Evolutionary conservation across 208 protist genomes (phyloP).

Genomic region (Trichomonas gallinae): DNA sequence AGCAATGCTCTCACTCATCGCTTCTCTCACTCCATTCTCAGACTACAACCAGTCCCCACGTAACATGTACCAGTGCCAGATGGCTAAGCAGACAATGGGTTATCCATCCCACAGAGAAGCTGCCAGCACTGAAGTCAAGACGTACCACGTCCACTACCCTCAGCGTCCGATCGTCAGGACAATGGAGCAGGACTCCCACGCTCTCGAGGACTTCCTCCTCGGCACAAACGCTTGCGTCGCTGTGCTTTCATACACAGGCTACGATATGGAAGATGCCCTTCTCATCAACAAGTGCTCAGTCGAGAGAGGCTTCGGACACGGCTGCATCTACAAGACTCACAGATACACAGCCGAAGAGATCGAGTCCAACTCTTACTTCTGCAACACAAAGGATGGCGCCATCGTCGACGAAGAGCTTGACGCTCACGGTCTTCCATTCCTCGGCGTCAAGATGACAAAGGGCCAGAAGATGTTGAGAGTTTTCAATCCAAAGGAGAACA

Average conservation of each 20-base stretch:
- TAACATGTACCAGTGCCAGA: slow-evolving; percentile 97
- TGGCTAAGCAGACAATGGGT: slow-evolving; percentile 95
- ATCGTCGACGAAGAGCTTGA: slow-evolving; percentile 18
- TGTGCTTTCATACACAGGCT: slow-evolving; percentile 96
- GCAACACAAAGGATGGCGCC: slow-evolving; percentile 18
- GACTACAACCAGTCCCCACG: slow-evolving; percentile 98
- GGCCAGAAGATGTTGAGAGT: slow-evolving; percentile 60
- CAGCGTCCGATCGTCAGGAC: slow-evolving; percentile 80
- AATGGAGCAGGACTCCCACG: slow-evolving; percentile 2
- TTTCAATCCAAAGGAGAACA: slow-evolving; percentile 57
- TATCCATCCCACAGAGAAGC: slow-evolving; percentile 68
- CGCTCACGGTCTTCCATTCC: slow-evolving; percentile 27
- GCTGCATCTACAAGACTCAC: slow-evolving; percentile 66
- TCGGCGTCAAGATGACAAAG: slow-evolving; percentile 34
- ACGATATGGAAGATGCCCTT: slow-evolving; percentile 99
- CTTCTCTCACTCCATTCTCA: slow-evolving; percentile 93
- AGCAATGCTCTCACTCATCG: slow-evolving; percentile 84
- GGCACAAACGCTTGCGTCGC: slow-evolving; percentile 97
- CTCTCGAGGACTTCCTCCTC: slow-evolving; percentile 82
- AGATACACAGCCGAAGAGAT: slow-evolving; percentile 31
- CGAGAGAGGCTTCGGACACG: slow-evolving; percentile 90
- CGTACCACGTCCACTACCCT: slow-evolving; percentile 82
- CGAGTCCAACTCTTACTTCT: slow-evolving; percentile 18
- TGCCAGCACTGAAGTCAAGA: slow-evolving; percentile 90
- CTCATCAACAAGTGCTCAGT: slow-evolving; percentile 92